Evolutionary conservation across 2,329 filamentous ascomycete genomes (phyloP), one percentile per base, ranked within the genome.

Genomic region (Colletotrichum spinosum): DNA sequence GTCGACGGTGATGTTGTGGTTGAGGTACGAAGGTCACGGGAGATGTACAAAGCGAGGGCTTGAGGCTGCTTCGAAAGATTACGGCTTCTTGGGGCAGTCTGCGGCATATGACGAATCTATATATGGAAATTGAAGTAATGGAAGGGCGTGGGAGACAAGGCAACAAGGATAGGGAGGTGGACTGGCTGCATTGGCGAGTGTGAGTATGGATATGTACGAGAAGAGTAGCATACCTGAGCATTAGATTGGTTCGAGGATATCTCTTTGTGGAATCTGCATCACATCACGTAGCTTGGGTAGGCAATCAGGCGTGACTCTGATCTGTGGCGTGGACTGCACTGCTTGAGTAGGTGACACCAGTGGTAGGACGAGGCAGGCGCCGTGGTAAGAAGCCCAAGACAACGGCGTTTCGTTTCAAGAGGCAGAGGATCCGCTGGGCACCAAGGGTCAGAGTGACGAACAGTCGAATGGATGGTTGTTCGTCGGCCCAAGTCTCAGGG

Each of bases 181-280:
- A n/a, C 39, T 34, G 49, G 50, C 25, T 41, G 54, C 60, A 65
- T 60, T 48, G 60, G 39, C 55, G 49, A 67, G 45, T 44, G 55
- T 60, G 49, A 67, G 45, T 44, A 59, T 60, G 64, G 53, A 65
- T 50, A 46, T 67, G 64, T 67, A 67, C 64, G 64, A 67, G 54
- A 54, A 67, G 53, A 64, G 59, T 50, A 63, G 60, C 60, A 60
- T 67, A 54, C 38, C 48, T 59, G 54, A 55, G 64, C 64, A 67
- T 67, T 60, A 65, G 49, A 65, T 65, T 67, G 64, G 64, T 67
- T 67, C 45, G 39, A 61, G 52, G 42, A 49, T 10, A 51, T 49
- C 50, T 35, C 42, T 45, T 51, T 61, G 15, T 49, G 11, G 34
- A 56, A 60, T 39, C 44, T 52, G 46, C 58, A 62, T 63, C 35